These are phyloP conservation scores for Xylaria flabelliformis DNA, from an alignment of 495 filamentous ascomycete species.

Conservation along the genomic window DNA sequence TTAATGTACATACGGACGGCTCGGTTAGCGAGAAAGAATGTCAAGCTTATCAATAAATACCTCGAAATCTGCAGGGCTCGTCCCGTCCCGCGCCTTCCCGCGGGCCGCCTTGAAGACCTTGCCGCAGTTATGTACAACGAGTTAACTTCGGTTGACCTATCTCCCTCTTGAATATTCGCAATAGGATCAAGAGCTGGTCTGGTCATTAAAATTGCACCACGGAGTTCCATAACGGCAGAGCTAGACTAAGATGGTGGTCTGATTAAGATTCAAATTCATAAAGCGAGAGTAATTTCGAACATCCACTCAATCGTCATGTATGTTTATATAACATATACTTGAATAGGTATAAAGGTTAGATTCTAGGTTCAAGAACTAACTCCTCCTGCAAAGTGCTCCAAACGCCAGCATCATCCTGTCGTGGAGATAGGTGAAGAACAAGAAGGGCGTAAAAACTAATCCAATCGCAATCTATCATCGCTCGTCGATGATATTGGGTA, in stretches of 20 bases:
- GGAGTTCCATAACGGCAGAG: background rate
- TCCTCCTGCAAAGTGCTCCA: background rate
- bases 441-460: background rate
- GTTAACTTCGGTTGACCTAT: too few relatives aligned
- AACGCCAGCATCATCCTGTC: background rate
- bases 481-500: constrained; percentile 1
- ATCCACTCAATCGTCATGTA: background rate
- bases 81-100: background rate
- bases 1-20: background rate
- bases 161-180: too few relatives aligned
- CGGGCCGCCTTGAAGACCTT: background rate
- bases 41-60: background rate
- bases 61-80: background rate
- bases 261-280: background rate
- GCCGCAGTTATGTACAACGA: background rate
- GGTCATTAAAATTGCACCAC: too few relatives aligned
- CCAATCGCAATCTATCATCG: background rate
- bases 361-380: background rate
- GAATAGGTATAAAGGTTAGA: background rate
- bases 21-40: background rate
- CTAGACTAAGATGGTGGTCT: background rate
- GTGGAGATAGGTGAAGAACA: background rate
- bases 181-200: too few relatives aligned
- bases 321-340: background rate
- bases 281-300: background rate